phyloP scores from a whole-genome alignment of 345 rosid genomes.

The Brassica carinata region DNA sequence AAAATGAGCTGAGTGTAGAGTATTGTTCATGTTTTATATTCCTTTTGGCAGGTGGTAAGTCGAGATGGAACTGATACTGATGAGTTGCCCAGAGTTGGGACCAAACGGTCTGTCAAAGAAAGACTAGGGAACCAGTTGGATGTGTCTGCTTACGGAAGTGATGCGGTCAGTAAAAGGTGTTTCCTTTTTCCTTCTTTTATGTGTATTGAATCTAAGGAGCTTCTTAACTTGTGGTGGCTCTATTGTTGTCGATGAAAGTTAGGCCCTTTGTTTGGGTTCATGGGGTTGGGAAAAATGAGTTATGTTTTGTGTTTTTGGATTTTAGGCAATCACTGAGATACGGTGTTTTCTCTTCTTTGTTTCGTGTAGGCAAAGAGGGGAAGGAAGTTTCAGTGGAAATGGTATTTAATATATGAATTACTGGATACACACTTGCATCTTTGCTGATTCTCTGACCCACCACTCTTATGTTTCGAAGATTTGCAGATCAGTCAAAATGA shows the following conservation, averaged over 20 bases:
- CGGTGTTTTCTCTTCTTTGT: constrained; percentile 22
- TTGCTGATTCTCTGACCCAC: constrained; percentile 43
- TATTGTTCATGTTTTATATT: background rate
- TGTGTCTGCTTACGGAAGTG: constrained; percentile 44
- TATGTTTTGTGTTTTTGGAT: background rate
- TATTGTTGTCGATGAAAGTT: background rate
- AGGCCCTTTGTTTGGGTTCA: background rate
- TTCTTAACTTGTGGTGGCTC: background rate
- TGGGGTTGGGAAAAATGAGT: background rate
- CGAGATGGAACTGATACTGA: constrained; percentile 46
- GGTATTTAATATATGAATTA: constrained; percentile 59
- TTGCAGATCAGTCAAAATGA: constrained; percentile 65
- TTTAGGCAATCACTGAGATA: background rate
- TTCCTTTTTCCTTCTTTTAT: constrained; percentile 10
- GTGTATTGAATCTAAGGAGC: background rate
- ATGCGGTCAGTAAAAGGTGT: constrained; percentile 62
- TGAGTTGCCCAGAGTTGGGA: constrained; percentile 51
- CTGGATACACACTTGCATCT: constrained; percentile 34
- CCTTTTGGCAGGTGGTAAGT: constrained; percentile 72
- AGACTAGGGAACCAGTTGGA: constrained; percentile 68
- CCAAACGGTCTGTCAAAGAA: constrained; percentile 83
- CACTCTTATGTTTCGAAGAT: constrained; percentile 52
- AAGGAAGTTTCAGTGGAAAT: constrained; percentile 38
- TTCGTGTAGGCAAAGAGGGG: constrained; percentile 46
- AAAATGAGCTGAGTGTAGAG: background rate